Evolutionary conservation across 2,329 filamentous ascomycete species (phyloP).

Genomic region (Monilinia fructicola): DNA sequence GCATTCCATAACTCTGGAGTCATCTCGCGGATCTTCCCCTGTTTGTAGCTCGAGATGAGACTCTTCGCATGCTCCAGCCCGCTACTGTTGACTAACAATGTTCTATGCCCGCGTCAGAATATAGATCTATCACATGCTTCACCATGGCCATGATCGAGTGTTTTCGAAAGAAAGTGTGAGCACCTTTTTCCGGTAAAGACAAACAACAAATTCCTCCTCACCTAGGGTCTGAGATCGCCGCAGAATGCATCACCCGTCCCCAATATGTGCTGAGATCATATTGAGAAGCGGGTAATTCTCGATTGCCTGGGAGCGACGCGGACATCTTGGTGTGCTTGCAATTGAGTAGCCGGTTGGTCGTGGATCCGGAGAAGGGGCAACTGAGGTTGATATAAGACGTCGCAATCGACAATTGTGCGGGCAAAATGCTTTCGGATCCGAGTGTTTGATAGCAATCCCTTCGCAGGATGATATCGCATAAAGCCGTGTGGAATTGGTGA

Average conservation of each 20-base stretch:
- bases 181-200: slow-evolving; percentile 33
- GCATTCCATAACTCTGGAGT: slow-evolving; percentile 89
- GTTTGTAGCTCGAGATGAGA: slow-evolving; percentile 82
- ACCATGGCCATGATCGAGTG: not conserved
- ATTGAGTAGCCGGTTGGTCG: not conserved
- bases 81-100: slow-evolving; percentile 73
- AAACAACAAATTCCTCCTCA: slow-evolving; percentile 52
- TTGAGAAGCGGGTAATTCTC: slow-evolving; percentile 86
- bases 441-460: slow-evolving; percentile 1
- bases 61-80: slow-evolving; percentile 85
- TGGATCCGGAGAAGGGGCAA: not conserved
- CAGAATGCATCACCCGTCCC: slow-evolving; percentile 88
- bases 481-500: slow-evolving; percentile 1
- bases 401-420: not conserved
- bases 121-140: slow-evolving; percentile 13
- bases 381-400: slow-evolving; percentile 11
- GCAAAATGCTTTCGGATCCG: slow-evolving; percentile 16
- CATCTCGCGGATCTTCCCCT: slow-evolving; percentile 75
- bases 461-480: slow-evolving; percentile 1
- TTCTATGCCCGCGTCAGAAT: slow-evolving; percentile 55
- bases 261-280: slow-evolving; percentile 93
- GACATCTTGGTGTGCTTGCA: slow-evolving; percentile 54
- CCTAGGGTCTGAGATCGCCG: slow-evolving; percentile 92
- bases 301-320: slow-evolving; percentile 62
- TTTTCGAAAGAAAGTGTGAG: slow-evolving; percentile 25